Percentiles rank a stretch among this genome's conserved stretches.
Conservation (phyloP, 2,329 filamentous ascomycete genomes). For the Sordariomycetes sp. region DNA sequence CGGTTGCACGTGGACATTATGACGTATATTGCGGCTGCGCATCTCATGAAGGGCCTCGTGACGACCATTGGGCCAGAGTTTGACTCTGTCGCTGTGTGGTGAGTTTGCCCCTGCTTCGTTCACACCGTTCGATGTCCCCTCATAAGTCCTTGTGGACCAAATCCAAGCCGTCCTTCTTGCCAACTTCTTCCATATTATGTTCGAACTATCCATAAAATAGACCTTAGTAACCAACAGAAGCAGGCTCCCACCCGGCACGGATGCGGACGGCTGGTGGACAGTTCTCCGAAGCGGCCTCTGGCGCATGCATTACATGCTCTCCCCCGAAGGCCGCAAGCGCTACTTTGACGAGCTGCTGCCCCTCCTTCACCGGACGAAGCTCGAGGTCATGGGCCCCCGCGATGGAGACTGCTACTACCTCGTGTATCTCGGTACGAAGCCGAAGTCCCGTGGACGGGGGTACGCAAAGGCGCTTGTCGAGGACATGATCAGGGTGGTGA, state of each 20-base stretch:
- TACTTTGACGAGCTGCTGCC: constrained; percentile 71
- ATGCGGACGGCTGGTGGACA: constrained; percentile 62
- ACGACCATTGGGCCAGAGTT: constrained; percentile 64
- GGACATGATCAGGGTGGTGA: constrained; percentile 24
- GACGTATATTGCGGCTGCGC: constrained; percentile 64
- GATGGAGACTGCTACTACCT: constrained; percentile 66
- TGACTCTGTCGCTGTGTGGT: constrained; percentile 71
- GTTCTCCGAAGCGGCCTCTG: constrained; percentile 64
- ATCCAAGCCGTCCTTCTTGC: background rate
- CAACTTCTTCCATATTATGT: background rate
- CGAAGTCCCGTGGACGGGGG: constrained; percentile 55
- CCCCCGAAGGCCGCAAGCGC: constrained; percentile 55
- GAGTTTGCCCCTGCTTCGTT: constrained; percentile 18
- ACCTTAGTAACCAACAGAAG: constrained; percentile 1
- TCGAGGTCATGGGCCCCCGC: constrained; percentile 50
- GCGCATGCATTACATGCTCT: constrained; percentile 63
- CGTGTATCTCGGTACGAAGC: constrained; percentile 69
- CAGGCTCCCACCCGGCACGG: constrained; percentile 63
- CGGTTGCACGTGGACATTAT: constrained; percentile 65
- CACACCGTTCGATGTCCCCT: background rate
- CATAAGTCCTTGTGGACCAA: background rate
- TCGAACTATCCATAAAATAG: background rate
- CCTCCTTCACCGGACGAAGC: constrained; percentile 60
- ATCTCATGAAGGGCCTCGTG: constrained; percentile 61
- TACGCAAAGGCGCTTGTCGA: constrained; percentile 60